Evolutionary conservation across 805 yeast genomes (phyloP), one percentile per base, ranked within the genome.

Genomic region (Zygosaccharomyces bisporus): DNA sequence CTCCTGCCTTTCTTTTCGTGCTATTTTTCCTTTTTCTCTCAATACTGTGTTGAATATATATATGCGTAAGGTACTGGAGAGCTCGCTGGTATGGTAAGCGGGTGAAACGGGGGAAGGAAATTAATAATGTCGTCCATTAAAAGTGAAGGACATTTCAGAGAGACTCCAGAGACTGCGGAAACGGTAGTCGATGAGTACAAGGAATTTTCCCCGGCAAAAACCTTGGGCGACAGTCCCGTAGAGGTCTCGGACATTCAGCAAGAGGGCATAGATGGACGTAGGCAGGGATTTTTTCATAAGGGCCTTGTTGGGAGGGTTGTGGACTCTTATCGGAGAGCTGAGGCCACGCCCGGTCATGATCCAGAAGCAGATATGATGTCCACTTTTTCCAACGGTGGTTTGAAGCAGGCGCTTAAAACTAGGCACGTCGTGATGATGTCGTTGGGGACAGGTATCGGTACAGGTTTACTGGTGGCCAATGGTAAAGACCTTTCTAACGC

Each of bases 381-480:
- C 4, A 37, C 46, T 2, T 20, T 36, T 10, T 43, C 53, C 2
- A 46, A 47, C 16, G 30, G 47, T 5, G 55, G 48, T 12, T 45
- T 53, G 34, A 53, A 48, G 41, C 54, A 46, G 37, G 41, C 50
- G 1, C 46, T 51, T 51, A 59, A 60, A 30, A 51, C 66, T 10
- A 60, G 76, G 32, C 89, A 83, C 52, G 74, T 81, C 48, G 76
- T 79, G 48, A 77, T 85, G 79, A 81, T 86, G 63, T 87, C 93
- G 36, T 71, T 87, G 41, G 93, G 90, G 43, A 89, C 91, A 44
- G 81, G 90, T 34, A 81, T 86, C 47, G 95, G 95, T 55, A 82
- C 91, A 10, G 86, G 86, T 47, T 65, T 80, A 25, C 67, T 74
- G 53, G 77, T 78, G 44, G 83, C 82, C 43, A 66, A 74, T 37